These are phyloP conservation scores for Artemisia tridentata DNA, from an alignment of 129 eudicot genomes.

Conservation along the genomic window DNA sequence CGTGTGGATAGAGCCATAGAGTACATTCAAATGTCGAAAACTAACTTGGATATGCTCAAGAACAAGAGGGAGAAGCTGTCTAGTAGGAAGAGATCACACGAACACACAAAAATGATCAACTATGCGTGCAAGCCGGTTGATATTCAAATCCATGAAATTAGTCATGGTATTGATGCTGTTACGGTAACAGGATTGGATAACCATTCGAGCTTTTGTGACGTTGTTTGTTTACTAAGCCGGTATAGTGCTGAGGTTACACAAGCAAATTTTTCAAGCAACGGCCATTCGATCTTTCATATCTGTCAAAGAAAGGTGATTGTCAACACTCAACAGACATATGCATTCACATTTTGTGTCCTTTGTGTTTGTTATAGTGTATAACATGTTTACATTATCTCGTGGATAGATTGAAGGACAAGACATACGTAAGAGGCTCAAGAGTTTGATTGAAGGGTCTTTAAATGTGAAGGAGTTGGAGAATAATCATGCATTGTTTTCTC, in stretches of 20 bases:
- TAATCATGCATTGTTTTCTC: neutral
- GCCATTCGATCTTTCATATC: constrained; percentile 43
- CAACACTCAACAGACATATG: neutral
- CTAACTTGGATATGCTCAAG: constrained; percentile 37
- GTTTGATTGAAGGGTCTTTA: constrained; percentile 29
- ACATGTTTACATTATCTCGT: neutral
- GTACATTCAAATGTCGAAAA: constrained; percentile 51
- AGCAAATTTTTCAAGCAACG: constrained; percentile 40
- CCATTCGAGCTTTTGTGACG: constrained; percentile 32
- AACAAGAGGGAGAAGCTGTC: constrained; percentile 41
- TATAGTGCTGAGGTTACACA: constrained; percentile 43
- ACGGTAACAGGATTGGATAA: constrained; percentile 36
- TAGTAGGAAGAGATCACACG: constrained; percentile 27
- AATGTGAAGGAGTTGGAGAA: constrained; percentile 5
- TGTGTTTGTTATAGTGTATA: neutral
- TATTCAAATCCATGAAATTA: constrained; percentile 43
- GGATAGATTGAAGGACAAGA: constrained; percentile 25
- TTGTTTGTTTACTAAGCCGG: constrained; percentile 31
- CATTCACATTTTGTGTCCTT: neutral
- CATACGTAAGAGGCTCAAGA: constrained; percentile 29
- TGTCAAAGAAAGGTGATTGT: constrained; percentile 41
- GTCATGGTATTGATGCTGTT: constrained; percentile 40
- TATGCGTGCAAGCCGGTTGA: constrained; percentile 9
- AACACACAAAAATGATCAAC: neutral
- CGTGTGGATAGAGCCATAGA: constrained; percentile 58